Conservation (phyloP, 2,329 filamentous ascomycete genomes). For the Ambrosiella xylebori region DNA sequence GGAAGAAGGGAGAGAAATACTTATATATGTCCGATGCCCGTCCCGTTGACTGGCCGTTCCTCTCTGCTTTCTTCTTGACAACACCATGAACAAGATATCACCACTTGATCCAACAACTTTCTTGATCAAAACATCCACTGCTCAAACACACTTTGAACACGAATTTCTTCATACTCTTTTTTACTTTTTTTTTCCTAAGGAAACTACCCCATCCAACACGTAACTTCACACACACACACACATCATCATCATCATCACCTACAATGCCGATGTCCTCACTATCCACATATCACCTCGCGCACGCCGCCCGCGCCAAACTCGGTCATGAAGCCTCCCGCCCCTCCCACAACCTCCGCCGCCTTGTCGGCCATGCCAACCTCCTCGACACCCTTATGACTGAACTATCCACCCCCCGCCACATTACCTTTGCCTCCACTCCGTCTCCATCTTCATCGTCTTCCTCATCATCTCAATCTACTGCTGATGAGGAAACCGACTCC, state of each 20-base stretch:
- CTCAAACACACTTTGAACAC: neutral
- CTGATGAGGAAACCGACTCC: neutral
- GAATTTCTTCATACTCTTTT: neutral
- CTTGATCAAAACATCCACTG: slow-evolving; percentile 1
- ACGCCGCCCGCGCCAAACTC: slow-evolving; percentile 93
- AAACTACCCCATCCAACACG: too few species aligned
- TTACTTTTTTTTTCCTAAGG: neutral
- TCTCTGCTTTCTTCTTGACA: neutral
- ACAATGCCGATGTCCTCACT: slow-evolving; percentile 64
- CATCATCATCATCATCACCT: slow-evolving; percentile 23
- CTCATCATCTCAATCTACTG: neutral
- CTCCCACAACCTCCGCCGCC: slow-evolving; percentile 85
- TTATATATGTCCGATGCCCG: too few species aligned
- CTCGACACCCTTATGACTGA: slow-evolving; percentile 87
- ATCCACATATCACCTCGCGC: slow-evolving; percentile 95
- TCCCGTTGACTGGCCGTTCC: too few species aligned
- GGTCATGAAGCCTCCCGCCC: slow-evolving; percentile 74
- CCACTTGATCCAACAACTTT: neutral
- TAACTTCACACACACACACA: slow-evolving; percentile 15
- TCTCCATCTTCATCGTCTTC: slow-evolving; percentile 22
- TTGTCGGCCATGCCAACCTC: slow-evolving; percentile 96
- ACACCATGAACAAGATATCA: slow-evolving; percentile 4
- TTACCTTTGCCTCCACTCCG: slow-evolving; percentile 70
- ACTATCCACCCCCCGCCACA: slow-evolving; percentile 71
- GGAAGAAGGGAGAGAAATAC: too few species aligned